A percentile compares a stretch with the other conserved stretches of the same genome.
Evolutionary conservation across 1,284 basidiomycete genomes (phyloP).

Genomic region (Trichosporon sp.): DNA sequence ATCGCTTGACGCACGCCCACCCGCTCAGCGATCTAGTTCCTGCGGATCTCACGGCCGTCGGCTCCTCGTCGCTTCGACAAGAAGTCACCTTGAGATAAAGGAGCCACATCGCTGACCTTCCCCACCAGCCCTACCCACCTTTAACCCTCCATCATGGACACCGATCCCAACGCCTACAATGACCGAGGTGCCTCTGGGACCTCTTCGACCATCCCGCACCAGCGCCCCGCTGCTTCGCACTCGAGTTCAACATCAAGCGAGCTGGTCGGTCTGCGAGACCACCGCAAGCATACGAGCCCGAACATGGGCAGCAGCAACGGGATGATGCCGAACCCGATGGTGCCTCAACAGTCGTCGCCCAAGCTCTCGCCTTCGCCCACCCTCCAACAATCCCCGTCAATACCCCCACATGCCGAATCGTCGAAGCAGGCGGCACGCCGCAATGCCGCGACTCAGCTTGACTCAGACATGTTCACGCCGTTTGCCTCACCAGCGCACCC

Average conservation of each 20-base stretch:
- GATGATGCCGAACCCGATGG: conserved; percentile 17
- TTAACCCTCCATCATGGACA: conserved; percentile 26
- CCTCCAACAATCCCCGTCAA: conserved; percentile 17
- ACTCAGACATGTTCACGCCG: conserved; percentile 32
- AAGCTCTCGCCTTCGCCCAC: conserved; percentile 27
- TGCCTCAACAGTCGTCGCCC: conserved; percentile 26
- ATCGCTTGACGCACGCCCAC: conserved; percentile 13
- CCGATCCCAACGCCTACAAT: conserved; percentile 32
- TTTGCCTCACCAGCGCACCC: conserved; percentile 31
- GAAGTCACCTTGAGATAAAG: conserved; percentile 7
- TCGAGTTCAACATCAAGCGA: conserved; percentile 8
- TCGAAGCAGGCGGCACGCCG: conserved; percentile 28
- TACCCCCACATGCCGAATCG: conserved; percentile 31
- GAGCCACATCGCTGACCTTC: not conserved
- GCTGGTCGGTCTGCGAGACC: conserved; percentile 10
- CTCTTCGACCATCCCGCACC: not conserved
- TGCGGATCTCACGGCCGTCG: not conserved
- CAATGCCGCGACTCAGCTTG: conserved; percentile 15
- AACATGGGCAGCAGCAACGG: conserved; percentile 7
- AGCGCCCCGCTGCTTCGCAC: conserved; percentile 14
- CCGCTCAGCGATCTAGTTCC: not conserved
- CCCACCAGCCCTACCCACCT: not conserved
- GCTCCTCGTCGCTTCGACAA: conserved; percentile 14
- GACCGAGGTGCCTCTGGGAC: conserved; percentile 27
- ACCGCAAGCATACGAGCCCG: conserved; percentile 7